Evolutionary conservation across 805 yeast genomes (phyloP), one percentile per base, ranked within the genome.

Genomic region (Suhomyces tanzawaensis): DNA sequence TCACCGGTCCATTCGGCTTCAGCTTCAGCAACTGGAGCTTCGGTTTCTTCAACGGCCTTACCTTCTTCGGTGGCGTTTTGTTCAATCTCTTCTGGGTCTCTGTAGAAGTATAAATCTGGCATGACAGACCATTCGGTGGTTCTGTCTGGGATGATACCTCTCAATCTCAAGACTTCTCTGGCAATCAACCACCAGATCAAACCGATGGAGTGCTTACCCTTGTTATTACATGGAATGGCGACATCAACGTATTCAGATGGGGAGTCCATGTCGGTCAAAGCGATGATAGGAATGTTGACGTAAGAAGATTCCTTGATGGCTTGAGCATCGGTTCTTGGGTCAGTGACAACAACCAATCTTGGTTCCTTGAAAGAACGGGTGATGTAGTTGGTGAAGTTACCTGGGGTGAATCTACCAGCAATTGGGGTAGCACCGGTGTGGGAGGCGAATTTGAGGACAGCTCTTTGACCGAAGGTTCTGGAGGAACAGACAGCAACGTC

Each of bases 331-430:
- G 98, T 91, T 85, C 98, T 91, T 80, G 99, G 99, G 79, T 93
- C 99, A 66, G 98, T 91, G 68, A 93, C 99, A 63, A 93, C 79
- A 72, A 93, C 89, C 71, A 93, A 84, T 81, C 99, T 88, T 82
- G 99, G 99, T 82, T 93, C 99, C 81, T 91, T 93, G 96, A 93
- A 93, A 62, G 97, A 88, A 79, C 97, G 91, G 76, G 99, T 93
- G 81, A 91, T 93, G 81, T 93, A 93, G 82, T 93, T 93, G 72
- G 99, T 93, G 93, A 93, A 93, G 80, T 85, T 83, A 87, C 99
- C 99, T 77, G 99, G 99, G 64, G 99, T 93, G 86, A 93, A 93
- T 81, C 99, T 89, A 78, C 99, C 99, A 63, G 99, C 99, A 78
- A 93, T 91, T 71, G 99, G 90, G 60, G 98, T 91, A 60, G 99